Conservation (phyloP, 2,329 filamentous ascomycete species). For the Colletotrichum godetiae region DNA sequence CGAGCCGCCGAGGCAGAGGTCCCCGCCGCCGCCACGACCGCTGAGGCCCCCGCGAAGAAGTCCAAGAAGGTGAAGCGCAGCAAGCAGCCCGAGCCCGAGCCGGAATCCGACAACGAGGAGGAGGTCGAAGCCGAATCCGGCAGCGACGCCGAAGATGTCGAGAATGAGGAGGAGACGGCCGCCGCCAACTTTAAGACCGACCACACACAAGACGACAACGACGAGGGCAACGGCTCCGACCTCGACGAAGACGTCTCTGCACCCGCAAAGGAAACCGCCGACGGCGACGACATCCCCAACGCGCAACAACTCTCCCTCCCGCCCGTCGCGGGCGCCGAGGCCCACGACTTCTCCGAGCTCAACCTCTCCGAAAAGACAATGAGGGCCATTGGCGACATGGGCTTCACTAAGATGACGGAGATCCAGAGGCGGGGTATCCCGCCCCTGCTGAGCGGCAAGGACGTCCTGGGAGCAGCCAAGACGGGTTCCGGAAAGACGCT, state of each 20-base stretch:
- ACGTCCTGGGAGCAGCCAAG: slow-evolving; percentile 95
- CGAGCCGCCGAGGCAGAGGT: slow-evolving; percentile 47
- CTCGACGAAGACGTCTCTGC: slow-evolving; percentile 38
- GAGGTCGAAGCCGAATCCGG: slow-evolving; percentile 37
- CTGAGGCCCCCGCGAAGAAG: slow-evolving; percentile 45
- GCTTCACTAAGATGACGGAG: slow-evolving; percentile 94
- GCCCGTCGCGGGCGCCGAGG: slow-evolving; percentile 68
- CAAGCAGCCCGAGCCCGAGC: slow-evolving; percentile 42
- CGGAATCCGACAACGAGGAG: slow-evolving; percentile 40
- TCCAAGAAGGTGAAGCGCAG: slow-evolving; percentile 56
- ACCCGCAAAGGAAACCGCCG: slow-evolving; percentile 38
- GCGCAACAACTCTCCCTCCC: slow-evolving; percentile 58
- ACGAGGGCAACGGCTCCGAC: slow-evolving; percentile 39
- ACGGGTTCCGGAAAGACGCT: slow-evolving; percentile 96
- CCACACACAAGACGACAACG: slow-evolving; percentile 42
- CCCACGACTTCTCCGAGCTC: slow-evolving; percentile 81
- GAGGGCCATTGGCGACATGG: slow-evolving; percentile 90
- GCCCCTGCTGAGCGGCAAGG: slow-evolving; percentile 86
- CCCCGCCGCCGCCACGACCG: slow-evolving; percentile 39
- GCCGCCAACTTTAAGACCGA: slow-evolving; percentile 41
- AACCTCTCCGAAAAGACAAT: slow-evolving; percentile 90
- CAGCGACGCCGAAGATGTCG: slow-evolving; percentile 44
- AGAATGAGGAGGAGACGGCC: slow-evolving; percentile 43
- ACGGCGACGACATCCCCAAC: slow-evolving; percentile 49
- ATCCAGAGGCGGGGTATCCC: slow-evolving; percentile 92